Evolutionary conservation across 2,329 filamentous ascomycete genomes (phyloP), one percentile per base, ranked within the genome.

Genomic region (Amauroascus niger): DNA sequence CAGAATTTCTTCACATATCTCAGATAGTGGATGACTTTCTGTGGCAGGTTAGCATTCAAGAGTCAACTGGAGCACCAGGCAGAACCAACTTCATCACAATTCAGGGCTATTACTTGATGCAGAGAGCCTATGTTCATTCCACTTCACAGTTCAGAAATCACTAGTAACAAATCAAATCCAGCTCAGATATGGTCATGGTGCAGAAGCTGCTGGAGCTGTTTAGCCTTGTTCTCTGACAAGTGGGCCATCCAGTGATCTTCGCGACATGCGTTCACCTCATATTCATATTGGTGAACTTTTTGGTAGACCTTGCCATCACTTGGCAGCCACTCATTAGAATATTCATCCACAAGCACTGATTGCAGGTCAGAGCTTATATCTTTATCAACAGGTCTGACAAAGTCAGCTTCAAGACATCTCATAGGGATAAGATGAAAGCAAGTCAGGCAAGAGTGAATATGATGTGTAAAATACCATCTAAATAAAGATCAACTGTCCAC

Each of bases 11-110:
- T 60, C 43, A 69, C 64, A 54, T 69, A 49, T 43, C 57, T 48
- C 35, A 70, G 61, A 55, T 67, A 69, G 55, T 60, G 57, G 45
- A 67, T 58, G 47, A 67, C 58, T 59, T 68, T 59, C 62, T 70
- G 56, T 54, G 33, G 58, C 14, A 45, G 48, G 48, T 57, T 49
- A 61, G 54, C 35, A 41, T 30, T 40, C 26, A 39, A 44, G 37
- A 51, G 32, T 13, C 8, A 11, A 45, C 26, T 28, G 37, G 30
- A 33, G 37, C 44, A 46, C 39, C 47, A 33, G 9, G 39, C 13
- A n/a, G 45, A 56, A 62, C 62, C 59, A 60, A 70, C 64, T 55
- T 71, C 59, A 53, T 68, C 57, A 54, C 59, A 67, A 54, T 62
- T 62, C n/a, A 65, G 51, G 1, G 60, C 59, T 39, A 70, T 57